Base-by-base conservation (phyloP, 2,329 filamentous ascomycete genomes). In the Trematosphaeria pertusa region DNA sequence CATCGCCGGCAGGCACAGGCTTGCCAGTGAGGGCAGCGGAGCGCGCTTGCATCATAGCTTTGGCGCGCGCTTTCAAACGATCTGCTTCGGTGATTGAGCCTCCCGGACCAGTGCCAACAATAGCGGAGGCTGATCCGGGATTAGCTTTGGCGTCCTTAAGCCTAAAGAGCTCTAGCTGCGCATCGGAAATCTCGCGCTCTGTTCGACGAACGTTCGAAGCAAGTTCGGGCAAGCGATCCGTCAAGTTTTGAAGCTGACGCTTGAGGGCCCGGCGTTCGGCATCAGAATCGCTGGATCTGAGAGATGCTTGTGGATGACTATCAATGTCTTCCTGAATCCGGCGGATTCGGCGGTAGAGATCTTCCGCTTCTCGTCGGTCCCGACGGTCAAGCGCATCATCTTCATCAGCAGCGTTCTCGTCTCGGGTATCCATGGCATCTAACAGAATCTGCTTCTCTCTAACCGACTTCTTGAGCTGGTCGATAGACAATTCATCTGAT, bases 41-140 rank as follows among this genome's bases (percentile, higher is more conserved):
- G 49, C 94, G 88, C 65, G 96, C 92, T 75, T 97, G 93, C 94
- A 99, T 99, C 86, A 97, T 96, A 30, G 93, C 93, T 75, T 92
- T 96, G 22, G 94, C 93, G 59, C 92, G 86, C 26, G 94, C 94
- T 77, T 97, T 97, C 58, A 97, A 83, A 43, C 93, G 86, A 73
- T 99, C 94, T 3, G 91, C 88, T 73, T 99, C 94, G 0, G 94
- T 99, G 32, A 99, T 85, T 34, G 85, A 76, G 41, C 94, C 94
- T 33, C 93, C 93, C 47, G 92, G 93, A 8, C 94, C 94, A 51
- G 93, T 97, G 35, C 94, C 94, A 48, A 97, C 84, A 54, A 99
- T 91, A 21, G 86, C 81, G 15, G 88, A 80, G 8, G 90, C 87
- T 65, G 88, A 90, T 55, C 86, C 83, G 3, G 94, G 94, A 67